These are phyloP conservation scores for Teratosphaeria pseudoeucalypti DNA, from an alignment of 2,329 filamentous ascomycete genomes.

Conservation along the genomic window DNA sequence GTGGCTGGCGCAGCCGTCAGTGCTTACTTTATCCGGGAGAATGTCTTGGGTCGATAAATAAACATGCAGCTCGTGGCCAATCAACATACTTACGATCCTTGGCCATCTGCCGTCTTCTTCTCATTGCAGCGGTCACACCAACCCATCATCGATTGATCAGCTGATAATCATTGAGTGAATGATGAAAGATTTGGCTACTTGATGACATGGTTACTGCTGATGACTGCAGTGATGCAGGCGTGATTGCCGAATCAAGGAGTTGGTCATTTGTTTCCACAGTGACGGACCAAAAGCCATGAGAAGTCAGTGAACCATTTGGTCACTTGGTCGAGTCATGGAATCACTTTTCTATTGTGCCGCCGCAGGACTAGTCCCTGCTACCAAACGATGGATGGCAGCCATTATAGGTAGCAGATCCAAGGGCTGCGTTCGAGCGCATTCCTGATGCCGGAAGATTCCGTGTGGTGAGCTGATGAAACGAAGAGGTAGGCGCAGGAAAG, in stretches of 20 bases:
- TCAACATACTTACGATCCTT: background rate
- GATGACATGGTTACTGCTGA: no score
- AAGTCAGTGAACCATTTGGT: no score
- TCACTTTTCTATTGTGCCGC: background rate
- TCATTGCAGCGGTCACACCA: no score
- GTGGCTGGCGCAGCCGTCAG: constrained; percentile 39
- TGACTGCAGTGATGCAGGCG: no score
- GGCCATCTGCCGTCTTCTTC: background rate
- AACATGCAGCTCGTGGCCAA: background rate
- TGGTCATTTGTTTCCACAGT: no score
- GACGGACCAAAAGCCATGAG: no score
- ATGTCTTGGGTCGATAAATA: constrained; percentile 18
- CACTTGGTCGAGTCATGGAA: no score
- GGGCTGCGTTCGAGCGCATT: background rate
- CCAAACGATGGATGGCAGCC: background rate
- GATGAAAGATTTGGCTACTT: no score
- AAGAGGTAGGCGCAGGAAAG: background rate
- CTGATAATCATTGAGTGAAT: no score
- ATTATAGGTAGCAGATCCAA: background rate
- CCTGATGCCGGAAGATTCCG: background rate
- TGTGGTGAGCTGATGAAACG: no score
- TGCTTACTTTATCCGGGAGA: constrained; percentile 37
- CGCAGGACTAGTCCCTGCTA: background rate
- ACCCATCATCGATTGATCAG: no score
- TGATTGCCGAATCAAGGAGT: no score